Evolutionary conservation across 768 basidiomycete genomes (phyloP).

Genomic region (Cystofilobasidium capitatum): DNA sequence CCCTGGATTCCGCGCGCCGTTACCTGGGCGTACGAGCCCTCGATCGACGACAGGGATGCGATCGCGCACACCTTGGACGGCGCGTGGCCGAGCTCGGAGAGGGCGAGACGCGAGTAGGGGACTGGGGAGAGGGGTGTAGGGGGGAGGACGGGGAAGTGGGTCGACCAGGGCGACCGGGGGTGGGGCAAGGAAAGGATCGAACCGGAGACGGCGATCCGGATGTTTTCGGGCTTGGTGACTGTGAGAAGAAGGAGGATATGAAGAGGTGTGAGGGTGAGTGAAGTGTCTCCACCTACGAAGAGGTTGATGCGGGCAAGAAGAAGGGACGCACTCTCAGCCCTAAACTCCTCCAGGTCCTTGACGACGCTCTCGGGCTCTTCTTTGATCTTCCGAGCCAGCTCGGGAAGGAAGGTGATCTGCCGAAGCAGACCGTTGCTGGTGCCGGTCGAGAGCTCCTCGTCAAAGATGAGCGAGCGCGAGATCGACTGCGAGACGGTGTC

Average conservation of each 20-base stretch:
- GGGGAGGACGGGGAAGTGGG: slow-evolving; percentile 58
- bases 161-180: slow-evolving; percentile 64
- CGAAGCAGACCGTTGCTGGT: slow-evolving; percentile 50
- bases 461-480: slow-evolving; percentile 56
- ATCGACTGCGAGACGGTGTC: slow-evolving; percentile 65
- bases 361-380: slow-evolving; percentile 63
- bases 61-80: slow-evolving; percentile 68
- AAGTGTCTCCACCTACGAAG: background rate
- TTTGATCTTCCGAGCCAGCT: slow-evolving; percentile 60
- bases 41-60: slow-evolving; percentile 83
- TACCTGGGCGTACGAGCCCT: slow-evolving; percentile 77
- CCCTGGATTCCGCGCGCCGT: slow-evolving; percentile 68
- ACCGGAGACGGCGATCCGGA: slow-evolving; percentile 85
- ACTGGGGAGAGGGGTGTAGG: slow-evolving; percentile 53
- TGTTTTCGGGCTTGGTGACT: slow-evolving; percentile 75
- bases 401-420: slow-evolving; percentile 70
- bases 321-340: slow-evolving; percentile 51
- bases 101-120: slow-evolving; percentile 55
- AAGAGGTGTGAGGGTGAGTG: background rate
- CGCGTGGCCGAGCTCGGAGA: slow-evolving; percentile 63
- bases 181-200: slow-evolving; percentile 59
- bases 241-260: background rate
- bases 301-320: background rate
- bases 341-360: slow-evolving; percentile 62
- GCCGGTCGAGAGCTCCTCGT: slow-evolving; percentile 43